Percentiles rank a stretch among this genome's conserved stretches.
Evolutionary conservation across 2,329 filamentous ascomycete genomes (phyloP).

Genomic region (Penicillium sumatraense): DNA sequence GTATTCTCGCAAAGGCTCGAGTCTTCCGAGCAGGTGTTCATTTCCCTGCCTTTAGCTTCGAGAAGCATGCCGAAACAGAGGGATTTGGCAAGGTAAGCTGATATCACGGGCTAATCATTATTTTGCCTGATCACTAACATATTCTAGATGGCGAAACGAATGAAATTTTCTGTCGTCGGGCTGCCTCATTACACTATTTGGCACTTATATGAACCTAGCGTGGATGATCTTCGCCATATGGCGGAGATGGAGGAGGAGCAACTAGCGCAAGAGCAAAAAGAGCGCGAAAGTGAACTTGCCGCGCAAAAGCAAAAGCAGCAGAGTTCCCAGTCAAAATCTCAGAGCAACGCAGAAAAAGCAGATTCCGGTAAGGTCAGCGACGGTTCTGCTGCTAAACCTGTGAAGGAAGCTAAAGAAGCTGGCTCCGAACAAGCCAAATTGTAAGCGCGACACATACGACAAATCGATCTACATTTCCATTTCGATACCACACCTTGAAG

Average conservation of each 20-base stretch:
- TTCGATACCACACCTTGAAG: background rate
- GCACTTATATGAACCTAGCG: conserved; percentile 99
- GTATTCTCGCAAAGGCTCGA: conserved; percentile 92
- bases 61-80: conserved; percentile 98
- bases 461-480: background rate
- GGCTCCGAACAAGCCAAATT: conserved; percentile 5
- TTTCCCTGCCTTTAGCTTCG: conserved; percentile 97
- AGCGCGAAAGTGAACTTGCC: conserved; percentile 72
- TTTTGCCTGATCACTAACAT: conserved; percentile 19
- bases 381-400: conserved; percentile 26
- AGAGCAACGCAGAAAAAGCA: conserved; percentile 31
- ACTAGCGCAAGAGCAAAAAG: conserved; percentile 77
- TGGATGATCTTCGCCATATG: conserved; percentile 97
- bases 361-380: conserved; percentile 27
- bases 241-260: conserved; percentile 95
- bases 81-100: conserved; percentile 88
- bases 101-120: background rate
- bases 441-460: background rate
- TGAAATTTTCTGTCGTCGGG: conserved; percentile 94
- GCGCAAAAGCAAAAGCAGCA: conserved; percentile 75
- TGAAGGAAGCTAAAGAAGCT: conserved; percentile 18
- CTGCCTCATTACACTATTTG: conserved; percentile 98
- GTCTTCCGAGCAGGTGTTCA: conserved; percentile 95
- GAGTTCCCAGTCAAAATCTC: conserved; percentile 69
- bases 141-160: conserved; percentile 87